Base-by-base conservation (phyloP, 768 basidiomycete genomes). In the Macrolepiota fuliginosa region DNA sequence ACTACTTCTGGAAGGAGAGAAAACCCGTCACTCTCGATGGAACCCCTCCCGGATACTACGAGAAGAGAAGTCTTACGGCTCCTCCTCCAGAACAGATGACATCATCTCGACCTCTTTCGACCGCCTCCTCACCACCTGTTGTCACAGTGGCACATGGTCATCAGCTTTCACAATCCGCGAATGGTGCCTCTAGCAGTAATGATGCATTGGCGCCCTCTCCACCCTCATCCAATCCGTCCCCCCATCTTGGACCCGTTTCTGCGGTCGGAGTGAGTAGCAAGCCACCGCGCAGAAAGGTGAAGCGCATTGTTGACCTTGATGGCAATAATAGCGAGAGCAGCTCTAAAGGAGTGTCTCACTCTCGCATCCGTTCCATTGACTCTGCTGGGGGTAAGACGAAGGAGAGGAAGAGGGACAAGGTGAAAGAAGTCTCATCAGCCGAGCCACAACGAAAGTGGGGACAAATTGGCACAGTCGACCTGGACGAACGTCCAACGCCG, bases 1-100 rank as follows among this genome's bases (percentile, higher is more conserved):
- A 89, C 61, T 83, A 84, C 68, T 98, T 98, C 71, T 86, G 81
- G 74, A 86, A 86, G 67, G 96, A 97, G 75, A 87, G 88, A n/a
- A 92, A 88, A 74, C 76, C 75, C 9, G 81, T 96, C 24, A 73
- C 77, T n/a, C 73, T 98, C 37, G 95, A 98, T 68, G 93, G 92
- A 3, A 76, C 81, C 6, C 72, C 72, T 10, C 89, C 92, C 4
- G 83, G 85, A 46, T 86, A 87, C 69, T 86, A 88, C 70, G 92
- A 94, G 77, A 84, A 81, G 69, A 79, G 83, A 56, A 83, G 78
- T 66, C 76, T 91, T 54, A 76, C 78, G 5, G 71, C 77, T 4
- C 71, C 79, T 25, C 79, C 81, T 4, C 73, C 81, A 19, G 80
- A 83, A 60, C 85, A 85, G 68, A 79, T 81, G 79, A 72, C 76